phyloP scores from a whole-genome alignment of 176 grass and related monocot species.

The Echinochloa phyllopogon region DNA sequence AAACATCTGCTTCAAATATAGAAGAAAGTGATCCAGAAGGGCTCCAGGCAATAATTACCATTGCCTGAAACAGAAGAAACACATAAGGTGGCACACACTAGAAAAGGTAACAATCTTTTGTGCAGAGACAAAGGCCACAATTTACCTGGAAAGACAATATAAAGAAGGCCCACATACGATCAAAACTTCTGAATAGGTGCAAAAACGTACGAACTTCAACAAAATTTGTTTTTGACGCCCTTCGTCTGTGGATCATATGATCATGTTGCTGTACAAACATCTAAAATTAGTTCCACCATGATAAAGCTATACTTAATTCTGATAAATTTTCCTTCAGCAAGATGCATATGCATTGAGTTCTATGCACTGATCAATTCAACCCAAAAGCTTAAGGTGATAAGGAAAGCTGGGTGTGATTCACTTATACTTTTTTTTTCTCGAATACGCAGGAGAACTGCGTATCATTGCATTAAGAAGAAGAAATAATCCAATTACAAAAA shows the following conservation, averaged over 20 bases:
- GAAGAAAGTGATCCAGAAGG: conserved; percentile 56
- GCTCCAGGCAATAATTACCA: conserved; percentile 99
- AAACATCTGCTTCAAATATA: conserved; percentile 74
- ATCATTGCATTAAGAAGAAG: too few species aligned
- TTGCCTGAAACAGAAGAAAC: conserved; percentile 66
- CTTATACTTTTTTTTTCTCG: too few species aligned
- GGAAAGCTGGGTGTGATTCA: too few species aligned
- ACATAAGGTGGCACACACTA: conserved; percentile 33
- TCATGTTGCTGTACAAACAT: conserved; percentile 46
- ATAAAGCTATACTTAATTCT: conserved; percentile 8
- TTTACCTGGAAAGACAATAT: conserved; percentile 93
- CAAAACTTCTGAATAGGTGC: conserved; percentile 96
- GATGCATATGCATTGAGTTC: not conserved
- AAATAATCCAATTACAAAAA: too few species aligned
- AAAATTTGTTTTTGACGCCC: conserved; percentile 94
- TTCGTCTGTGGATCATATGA: conserved; percentile 34
- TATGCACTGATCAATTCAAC: too few species aligned
- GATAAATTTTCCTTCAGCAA: conserved; percentile 27
- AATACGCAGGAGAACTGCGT: too few species aligned
- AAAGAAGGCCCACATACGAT: conserved; percentile 97
- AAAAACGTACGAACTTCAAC: conserved; percentile 99
- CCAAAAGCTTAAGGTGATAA: too few species aligned
- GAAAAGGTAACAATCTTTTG: conserved; percentile 24
- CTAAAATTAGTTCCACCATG: conserved; percentile 37
- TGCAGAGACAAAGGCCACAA: conserved; percentile 19